Evolutionary conservation across 2,329 filamentous ascomycete genomes (phyloP), one percentile per base, ranked within the genome.

Genomic region (Aschersonia sp.): DNA sequence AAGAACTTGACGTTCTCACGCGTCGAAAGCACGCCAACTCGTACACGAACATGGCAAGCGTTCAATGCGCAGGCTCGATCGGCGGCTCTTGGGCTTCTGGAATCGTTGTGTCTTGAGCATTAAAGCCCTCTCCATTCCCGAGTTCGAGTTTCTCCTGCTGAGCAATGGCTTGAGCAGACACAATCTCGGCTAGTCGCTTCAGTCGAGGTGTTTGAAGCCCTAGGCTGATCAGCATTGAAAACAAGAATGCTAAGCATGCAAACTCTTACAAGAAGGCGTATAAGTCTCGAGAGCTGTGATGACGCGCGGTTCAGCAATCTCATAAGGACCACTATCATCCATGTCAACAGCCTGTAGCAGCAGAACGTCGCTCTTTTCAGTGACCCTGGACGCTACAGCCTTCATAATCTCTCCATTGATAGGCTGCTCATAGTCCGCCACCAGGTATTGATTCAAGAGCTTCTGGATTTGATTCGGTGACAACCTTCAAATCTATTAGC

Each of bases 381-480:
- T 97, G 44, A 98, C 92, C 47, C 89, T 79, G 40, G 88, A 95
- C 6, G 94, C 92, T 47, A 98, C 94, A 6, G 92, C 92, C 71
- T 98, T 98, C 92, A 98, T 98, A 62, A 98, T 98, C 65, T 98
- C 92, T 62, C 90, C 92, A 60, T 98, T 97, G 67, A 98, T 98
- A 39, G 92, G 92, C 68, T 97, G 92, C 68, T 98, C 92, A 65
- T 98, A 98, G 67, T 98, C 92, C 51, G 92, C 92, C 49, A 98
- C 90, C 45, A 98, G 78, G 63, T 98, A 98, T 67, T 98, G 92
- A 68, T 98, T 98, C 55, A 98, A 75, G 35, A 98, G 78, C 71
- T 98, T 98, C 68, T 98, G 92, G 53, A 98, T 98, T 67, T 98
- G 92, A 68, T 96, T 97, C 46, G 92, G 92, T 1, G 90, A 96